These are phyloP conservation scores for Tolypocladium guangdongense DNA, from an alignment of 2,329 filamentous ascomycete genomes.

Conservation along the genomic window DNA sequence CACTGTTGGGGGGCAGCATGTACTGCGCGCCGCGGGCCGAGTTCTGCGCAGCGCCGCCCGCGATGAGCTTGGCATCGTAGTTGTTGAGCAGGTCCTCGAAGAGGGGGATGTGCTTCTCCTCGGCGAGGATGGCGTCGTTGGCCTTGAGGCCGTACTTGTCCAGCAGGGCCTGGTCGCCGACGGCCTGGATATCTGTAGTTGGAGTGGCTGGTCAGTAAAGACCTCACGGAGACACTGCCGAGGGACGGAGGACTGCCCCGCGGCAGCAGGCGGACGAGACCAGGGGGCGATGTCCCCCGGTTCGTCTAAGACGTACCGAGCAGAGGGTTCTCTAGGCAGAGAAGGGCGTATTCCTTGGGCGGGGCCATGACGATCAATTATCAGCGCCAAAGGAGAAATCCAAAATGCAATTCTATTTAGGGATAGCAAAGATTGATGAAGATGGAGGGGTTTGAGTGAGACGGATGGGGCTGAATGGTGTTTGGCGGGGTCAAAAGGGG, in stretches of 20 bases:
- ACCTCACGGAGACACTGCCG: not conserved
- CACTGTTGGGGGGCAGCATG: constrained; percentile 78
- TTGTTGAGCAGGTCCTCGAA: constrained; percentile 92
- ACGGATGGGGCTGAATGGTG: not conserved
- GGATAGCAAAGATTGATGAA: not conserved
- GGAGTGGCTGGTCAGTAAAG: not conserved
- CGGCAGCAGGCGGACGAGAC: constrained; percentile 1
- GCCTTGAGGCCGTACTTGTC: constrained; percentile 88
- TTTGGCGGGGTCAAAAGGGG: not conserved
- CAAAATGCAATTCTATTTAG: not conserved
- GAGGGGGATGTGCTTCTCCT: constrained; percentile 77
- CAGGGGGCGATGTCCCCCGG: not conserved
- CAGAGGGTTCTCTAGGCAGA: constrained; percentile 95
- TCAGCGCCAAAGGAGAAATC: not conserved
- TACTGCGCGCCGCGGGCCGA: constrained; percentile 94
- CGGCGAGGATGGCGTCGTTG: constrained; percentile 95
- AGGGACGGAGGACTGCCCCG: not conserved
- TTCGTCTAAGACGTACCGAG: constrained; percentile 51
- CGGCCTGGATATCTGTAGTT: constrained; percentile 72
- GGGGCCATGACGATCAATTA: constrained; percentile 50
- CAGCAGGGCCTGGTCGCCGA: constrained; percentile 72
- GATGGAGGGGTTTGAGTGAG: not conserved
- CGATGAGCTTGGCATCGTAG: constrained; percentile 87
- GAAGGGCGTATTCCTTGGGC: constrained; percentile 71
- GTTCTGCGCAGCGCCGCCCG: constrained; percentile 95